A percentile compares a stretch with the other conserved stretches of the same genome.
phyloP scores from a whole-genome alignment of 2,329 filamentous ascomycete genomes.

The Pseudofabraea citricarpa region DNA sequence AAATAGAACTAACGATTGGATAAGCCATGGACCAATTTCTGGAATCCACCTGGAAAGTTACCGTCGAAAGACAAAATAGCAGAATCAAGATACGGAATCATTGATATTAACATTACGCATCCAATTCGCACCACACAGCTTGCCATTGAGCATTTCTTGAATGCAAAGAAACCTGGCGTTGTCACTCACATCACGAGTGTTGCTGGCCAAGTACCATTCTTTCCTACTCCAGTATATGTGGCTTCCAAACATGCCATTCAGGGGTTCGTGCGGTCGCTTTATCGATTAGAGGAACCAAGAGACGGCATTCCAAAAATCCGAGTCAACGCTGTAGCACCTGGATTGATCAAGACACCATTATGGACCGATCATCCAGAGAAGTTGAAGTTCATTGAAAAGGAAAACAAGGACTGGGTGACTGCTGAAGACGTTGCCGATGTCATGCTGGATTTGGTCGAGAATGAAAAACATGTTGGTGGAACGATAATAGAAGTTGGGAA shows the following conservation, averaged over 20 bases:
- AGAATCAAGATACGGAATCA: slow-evolving; percentile 34
- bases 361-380: slow-evolving; percentile 12
- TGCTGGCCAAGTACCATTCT: slow-evolving; percentile 33
- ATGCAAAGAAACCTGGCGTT: slow-evolving; percentile 9
- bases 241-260: slow-evolving; percentile 42
- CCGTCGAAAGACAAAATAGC: slow-evolving; percentile 31
- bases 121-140: slow-evolving; percentile 46
- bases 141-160: slow-evolving; percentile 39
- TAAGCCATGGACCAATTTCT: slow-evolving; percentile 34
- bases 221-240: slow-evolving; percentile 37
- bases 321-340: slow-evolving; percentile 39
- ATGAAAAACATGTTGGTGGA: slow-evolving; percentile 30
- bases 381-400: slow-evolving; percentile 9
- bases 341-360: slow-evolving; percentile 28
- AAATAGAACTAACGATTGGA: neutral
- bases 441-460: slow-evolving; percentile 35
- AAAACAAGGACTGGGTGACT: slow-evolving; percentile 35
- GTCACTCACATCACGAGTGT: slow-evolving; percentile 41
- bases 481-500: slow-evolving; percentile 37
- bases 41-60: slow-evolving; percentile 36
- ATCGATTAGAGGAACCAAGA: slow-evolving; percentile 18
- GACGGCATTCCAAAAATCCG: slow-evolving; percentile 21
- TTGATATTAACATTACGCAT: slow-evolving; percentile 47
- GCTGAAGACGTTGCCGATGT: slow-evolving; percentile 35
- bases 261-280: slow-evolving; percentile 35